Percentiles rank a stretch among this genome's conserved stretches.
These are phyloP conservation scores for Fusarium piperis DNA, from an alignment of 2,329 filamentous ascomycete genomes.

Conservation along the genomic window DNA sequence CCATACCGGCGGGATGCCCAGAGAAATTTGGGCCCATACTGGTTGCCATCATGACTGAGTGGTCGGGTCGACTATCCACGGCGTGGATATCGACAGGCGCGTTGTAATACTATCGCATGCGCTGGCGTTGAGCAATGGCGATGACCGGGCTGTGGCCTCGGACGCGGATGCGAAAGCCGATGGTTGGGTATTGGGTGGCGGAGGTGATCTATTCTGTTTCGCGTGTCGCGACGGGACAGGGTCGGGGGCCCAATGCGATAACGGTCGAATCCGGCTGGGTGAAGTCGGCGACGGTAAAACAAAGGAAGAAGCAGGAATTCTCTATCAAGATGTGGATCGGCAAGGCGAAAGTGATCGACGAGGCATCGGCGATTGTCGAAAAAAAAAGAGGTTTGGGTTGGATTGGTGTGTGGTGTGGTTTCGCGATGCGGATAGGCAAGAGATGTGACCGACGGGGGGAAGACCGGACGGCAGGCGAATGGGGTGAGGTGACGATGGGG, in stretches of 20 bases:
- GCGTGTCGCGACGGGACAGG: conserved; percentile 43
- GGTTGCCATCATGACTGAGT: conserved; percentile 71
- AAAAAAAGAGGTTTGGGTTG: conserved; percentile 1
- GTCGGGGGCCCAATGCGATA: conserved; percentile 36
- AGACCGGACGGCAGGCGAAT: conserved; percentile 36
- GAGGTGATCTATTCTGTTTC: conserved; percentile 37
- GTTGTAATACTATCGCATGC: conserved; percentile 59
- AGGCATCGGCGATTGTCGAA: conserved; percentile 41
- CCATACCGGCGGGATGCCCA: conserved; percentile 77
- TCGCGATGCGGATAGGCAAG: conserved; percentile 41
- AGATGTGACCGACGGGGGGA: conserved; percentile 25
- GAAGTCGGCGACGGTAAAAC: conserved; percentile 10
- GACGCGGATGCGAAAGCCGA: conserved; percentile 33
- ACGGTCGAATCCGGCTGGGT: conserved; percentile 24
- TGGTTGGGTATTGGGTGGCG: conserved; percentile 24
- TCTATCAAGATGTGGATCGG: conserved; percentile 31
- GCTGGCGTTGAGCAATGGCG: conserved; percentile 45
- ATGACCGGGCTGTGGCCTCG: conserved; percentile 9
- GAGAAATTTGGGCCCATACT: conserved; percentile 71
- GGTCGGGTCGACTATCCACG: conserved; percentile 63
- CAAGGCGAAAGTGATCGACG: conserved; percentile 32
- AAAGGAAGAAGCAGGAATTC: conserved; percentile 15
- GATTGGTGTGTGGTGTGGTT: conserved; percentile 38
- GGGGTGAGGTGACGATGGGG: conserved; percentile 41
- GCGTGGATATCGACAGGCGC: conserved; percentile 66